Conservation (phyloP, 225 moss, liverwort and hornwort species). For the Marchantia paleacea region DNA sequence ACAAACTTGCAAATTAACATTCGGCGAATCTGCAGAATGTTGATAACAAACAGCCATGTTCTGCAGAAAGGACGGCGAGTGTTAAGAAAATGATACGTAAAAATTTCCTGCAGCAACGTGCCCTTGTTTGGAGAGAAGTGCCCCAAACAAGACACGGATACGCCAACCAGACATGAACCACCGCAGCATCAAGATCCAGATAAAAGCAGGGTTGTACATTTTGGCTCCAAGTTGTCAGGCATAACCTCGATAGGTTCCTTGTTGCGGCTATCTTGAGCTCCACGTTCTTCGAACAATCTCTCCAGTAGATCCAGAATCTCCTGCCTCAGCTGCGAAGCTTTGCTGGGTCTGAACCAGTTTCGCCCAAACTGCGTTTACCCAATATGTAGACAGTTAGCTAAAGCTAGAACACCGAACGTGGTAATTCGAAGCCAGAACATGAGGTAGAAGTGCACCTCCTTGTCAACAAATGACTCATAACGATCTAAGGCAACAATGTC, state of each 20-base stretch:
- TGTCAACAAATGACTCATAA: background rate
- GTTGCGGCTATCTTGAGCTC: constrained; percentile 12
- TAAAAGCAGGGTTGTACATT: constrained; percentile 31
- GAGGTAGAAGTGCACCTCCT: background rate
- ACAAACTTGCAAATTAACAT: background rate
- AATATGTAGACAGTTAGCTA: background rate
- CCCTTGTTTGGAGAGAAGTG: background rate
- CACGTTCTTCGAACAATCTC: constrained; percentile 51
- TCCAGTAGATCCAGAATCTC: constrained; percentile 53
- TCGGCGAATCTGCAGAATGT: background rate
- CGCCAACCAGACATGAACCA: background rate
- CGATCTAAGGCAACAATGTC: too few relatives aligned
- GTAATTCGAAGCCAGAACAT: background rate
- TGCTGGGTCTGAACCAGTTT: constrained; percentile 68
- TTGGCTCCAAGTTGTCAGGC: constrained; percentile 37
- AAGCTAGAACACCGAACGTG: background rate
- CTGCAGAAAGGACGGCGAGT: background rate
- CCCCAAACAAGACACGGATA: background rate
- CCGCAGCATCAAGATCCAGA: constrained; percentile 19
- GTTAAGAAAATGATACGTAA: background rate
- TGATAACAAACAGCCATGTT: background rate
- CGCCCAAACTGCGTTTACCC: constrained; percentile 57
- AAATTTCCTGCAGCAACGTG: background rate
- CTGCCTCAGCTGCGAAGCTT: constrained; percentile 66
- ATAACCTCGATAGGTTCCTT: constrained; percentile 38